Base-by-base conservation (phyloP, 352 stramenopile species). In the Phytophthora pluvialis region DNA sequence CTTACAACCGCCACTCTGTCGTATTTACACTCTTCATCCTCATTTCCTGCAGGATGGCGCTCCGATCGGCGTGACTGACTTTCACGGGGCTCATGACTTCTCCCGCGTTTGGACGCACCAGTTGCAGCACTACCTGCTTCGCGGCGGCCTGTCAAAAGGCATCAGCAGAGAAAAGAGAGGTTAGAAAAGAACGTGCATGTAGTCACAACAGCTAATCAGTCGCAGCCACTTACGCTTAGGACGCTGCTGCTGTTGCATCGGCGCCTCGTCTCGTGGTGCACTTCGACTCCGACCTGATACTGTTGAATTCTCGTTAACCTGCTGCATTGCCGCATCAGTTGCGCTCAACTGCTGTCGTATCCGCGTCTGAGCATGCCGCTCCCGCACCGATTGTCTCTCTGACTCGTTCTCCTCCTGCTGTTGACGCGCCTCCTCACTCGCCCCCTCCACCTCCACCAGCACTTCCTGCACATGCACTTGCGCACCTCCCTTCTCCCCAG, bases 341-440 rank as follows among this genome's bases (percentile, higher is more conserved):
- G 8, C 13, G n/a, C 48, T 21, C 48, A 50, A 26, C 50, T 75
- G 38, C 42, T 71, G 60, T 64, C 52, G 72, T 82, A 75, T 79
- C 71, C 66, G 72, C 66, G 66, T 75, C 49, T 77, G 71, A 31
- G 72, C 67, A 12, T 76, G 70, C 10, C 67, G 50, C 45, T 86
- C 72, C 21, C 21, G 21, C 21, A 21, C 21, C 21, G 21, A n/a
- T n/a, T n/a, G n/a, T n/a, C n/a, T n/a, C 26, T 74, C 65, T 40
- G 18, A 32, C 31, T 61, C 32, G 4, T 18, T 39, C 18, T 46
- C 53, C 5, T 70, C 15, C 8, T 51, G n/a, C 10, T 51, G 38
- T n/a, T 44, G 32, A 21, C 21, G 21, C 13, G 4, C 5, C 7
- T 48, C 5, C 4, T 38, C 36, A 43, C 12, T 39, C 44, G 4